These are phyloP conservation scores for Populus ilicifolia DNA, from an alignment of 345 rosid species.

Conservation along the genomic window DNA sequence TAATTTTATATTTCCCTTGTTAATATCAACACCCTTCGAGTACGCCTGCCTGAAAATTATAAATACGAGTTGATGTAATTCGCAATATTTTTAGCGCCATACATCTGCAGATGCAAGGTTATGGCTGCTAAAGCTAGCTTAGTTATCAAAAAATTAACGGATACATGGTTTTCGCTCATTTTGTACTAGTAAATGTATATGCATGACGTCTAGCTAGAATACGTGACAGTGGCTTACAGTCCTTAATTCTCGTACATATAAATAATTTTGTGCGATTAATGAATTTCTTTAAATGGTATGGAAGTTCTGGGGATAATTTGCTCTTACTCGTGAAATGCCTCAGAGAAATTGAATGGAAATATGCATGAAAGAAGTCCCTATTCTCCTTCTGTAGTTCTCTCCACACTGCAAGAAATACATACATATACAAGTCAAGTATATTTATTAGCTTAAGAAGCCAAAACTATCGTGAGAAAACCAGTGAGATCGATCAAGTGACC, in stretches of 20 bases:
- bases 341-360: conserved; percentile 34
- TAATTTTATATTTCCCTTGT: conserved; percentile 24
- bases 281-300: not conserved
- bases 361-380: conserved; percentile 56
- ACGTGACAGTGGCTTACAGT: not conserved
- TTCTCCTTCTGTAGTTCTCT: conserved; percentile 72
- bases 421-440: too few species aligned
- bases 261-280: not conserved
- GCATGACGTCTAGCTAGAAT: not conserved
- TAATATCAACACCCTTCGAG: conserved; percentile 34
- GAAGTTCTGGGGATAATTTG: not conserved
- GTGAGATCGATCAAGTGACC: conserved; percentile 25
- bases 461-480: not conserved
- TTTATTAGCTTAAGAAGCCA: not conserved
- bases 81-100: not conserved
- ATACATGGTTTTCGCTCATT: not conserved
- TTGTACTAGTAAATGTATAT: too few species aligned
- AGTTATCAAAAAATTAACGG: not conserved
- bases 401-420: conserved; percentile 50
- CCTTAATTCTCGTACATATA: not conserved
- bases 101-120: not conserved
- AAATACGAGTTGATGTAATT: too few species aligned
- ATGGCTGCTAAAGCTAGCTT: not conserved
- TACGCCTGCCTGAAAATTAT: conserved; percentile 27
- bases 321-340: conserved; percentile 43